Evolutionary conservation across 257 asterid genomes (phyloP).

Genomic region (Osmanthus fragrans): DNA sequence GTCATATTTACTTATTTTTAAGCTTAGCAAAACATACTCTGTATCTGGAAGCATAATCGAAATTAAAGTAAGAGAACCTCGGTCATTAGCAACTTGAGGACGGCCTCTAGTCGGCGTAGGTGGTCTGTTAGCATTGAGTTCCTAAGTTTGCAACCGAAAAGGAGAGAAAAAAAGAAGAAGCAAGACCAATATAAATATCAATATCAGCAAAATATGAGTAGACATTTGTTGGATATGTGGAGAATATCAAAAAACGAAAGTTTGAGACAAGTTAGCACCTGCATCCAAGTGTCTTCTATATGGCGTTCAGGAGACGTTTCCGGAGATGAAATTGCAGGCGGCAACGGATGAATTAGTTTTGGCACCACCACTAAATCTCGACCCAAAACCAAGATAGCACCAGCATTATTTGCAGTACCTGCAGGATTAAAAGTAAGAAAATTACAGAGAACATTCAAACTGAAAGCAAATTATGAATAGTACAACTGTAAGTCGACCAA

Average conservation of each 20-base stretch:
- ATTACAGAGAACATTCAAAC: slow-evolving; percentile 16
- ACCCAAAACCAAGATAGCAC: slow-evolving; percentile 98
- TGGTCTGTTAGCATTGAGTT: slow-evolving; percentile 95
- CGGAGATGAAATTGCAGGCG: slow-evolving; percentile 92
- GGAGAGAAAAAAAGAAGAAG: not conserved
- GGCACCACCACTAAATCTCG: slow-evolving; percentile 99
- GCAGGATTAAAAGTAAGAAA: slow-evolving; percentile 18
- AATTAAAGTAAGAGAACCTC: slow-evolving; percentile 95
- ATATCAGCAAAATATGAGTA: slow-evolving; percentile 1
- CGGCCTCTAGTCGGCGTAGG: slow-evolving; percentile 99
- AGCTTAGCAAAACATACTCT: not conserved
- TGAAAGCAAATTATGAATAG: not conserved
- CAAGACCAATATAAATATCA: not conserved
- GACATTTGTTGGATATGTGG: not conserved
- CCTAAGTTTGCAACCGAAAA: slow-evolving; percentile 42
- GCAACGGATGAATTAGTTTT: slow-evolving; percentile 93
- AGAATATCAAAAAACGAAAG: not conserved
- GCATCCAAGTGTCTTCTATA: slow-evolving; percentile 99
- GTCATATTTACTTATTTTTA: not conserved
- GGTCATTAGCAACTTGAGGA: slow-evolving; percentile 86
- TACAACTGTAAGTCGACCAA: not conserved
- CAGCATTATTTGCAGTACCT: slow-evolving; percentile 99
- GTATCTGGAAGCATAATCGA: slow-evolving; percentile 45
- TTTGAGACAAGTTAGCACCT: slow-evolving; percentile 48
- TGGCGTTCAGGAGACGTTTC: slow-evolving; percentile 91